Evolutionary conservation across 345 rosid species (phyloP), one percentile per base, ranked within the genome.

Genomic region (Salix arbutifolia): DNA sequence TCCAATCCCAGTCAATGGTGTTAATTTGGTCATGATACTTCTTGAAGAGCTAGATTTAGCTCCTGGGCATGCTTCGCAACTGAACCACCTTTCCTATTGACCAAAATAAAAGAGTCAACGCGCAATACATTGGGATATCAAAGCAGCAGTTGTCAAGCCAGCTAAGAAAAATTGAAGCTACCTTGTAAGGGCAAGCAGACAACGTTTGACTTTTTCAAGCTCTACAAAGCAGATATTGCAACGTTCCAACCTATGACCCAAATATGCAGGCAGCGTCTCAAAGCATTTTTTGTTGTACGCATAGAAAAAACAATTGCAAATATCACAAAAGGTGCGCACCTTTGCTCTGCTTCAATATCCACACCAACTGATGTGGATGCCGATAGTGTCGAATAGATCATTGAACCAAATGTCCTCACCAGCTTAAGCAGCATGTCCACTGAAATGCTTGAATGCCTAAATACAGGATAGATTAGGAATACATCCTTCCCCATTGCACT

Each of bases 331-430:
- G 56, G 18, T 5, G 71, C 84, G 31, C 68, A 92, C 99, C 99
- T 96, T 83, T 90, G 95, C 79, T 96, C 98, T 58, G 97, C 98
- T 88, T 96, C 99, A 69, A 96, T 91, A 83, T 96, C 98, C 74
- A 96, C 93, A 67, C 99, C 99, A 78, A 94, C 95, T 65, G 97
- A 83, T 72, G 91, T 75, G 56, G 97, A 86, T 78, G 98, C 94
- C 5, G 93, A 94, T 37, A 94, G 66, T 14, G 97, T 87, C 31
- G 97, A 86, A 85, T 94, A 92, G 52, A 96, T 86, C 88, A 88
- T 81, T 18, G 91, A 84, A 68, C 98, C 97, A 77, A 88, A 96
- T 64, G 84, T 86, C 83, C 98, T 88, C 73, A 96, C 89, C 79
- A 96, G 88, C 90, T 90, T 96, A 61, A 96, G 93, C 81, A 96